A percentile compares a stretch with the other conserved stretches of the same genome.
phyloP scores from a whole-genome alignment of 192 early-diverging fungal species.

The Cetraspora pellucida region DNA sequence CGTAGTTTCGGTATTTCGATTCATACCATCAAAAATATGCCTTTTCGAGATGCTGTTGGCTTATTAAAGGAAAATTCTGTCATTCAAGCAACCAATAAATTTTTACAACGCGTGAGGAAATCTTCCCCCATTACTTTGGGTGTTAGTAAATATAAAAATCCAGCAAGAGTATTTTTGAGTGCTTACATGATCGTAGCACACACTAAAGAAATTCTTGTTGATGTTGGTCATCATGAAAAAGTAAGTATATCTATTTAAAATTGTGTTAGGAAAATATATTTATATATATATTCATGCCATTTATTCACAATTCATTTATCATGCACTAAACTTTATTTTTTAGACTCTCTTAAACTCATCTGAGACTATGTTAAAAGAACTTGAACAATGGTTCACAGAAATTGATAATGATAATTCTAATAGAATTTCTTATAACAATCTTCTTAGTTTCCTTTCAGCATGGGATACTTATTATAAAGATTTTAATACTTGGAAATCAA shows the following conservation, averaged over 20 bases:
- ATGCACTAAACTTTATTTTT: background rate
- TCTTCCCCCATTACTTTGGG: conserved; percentile 28
- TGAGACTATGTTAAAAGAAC: conserved; percentile 37
- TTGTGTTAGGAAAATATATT: too few relatives aligned
- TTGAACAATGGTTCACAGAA: conserved; percentile 43
- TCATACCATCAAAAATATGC: background rate
- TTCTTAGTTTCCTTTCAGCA: conserved; percentile 44
- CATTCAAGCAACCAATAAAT: conserved; percentile 44
- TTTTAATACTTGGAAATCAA: conserved; percentile 72
- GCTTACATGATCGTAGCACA: conserved; percentile 73
- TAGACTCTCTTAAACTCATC: conserved; percentile 43
- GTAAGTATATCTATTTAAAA: conserved; percentile 36
- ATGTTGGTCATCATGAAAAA: conserved; percentile 55
- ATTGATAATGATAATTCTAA: conserved; percentile 18
- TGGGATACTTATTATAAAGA: conserved; percentile 60
- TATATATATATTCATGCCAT: too few relatives aligned
- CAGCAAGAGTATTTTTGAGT: conserved; percentile 68
- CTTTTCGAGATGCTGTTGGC: conserved; percentile 15
- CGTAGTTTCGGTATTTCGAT: conserved; percentile 16
- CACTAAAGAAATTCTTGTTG: conserved; percentile 62
- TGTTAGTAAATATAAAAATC: conserved; percentile 46
- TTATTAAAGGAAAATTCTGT: conserved; percentile 33
- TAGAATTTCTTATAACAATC: conserved; percentile 13
- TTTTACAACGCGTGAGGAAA: conserved; percentile 37
- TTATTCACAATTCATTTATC: too few relatives aligned